Evolutionary conservation across 805 yeast species (phyloP), one percentile per base, ranked within the genome.

Genomic region (Jamesozyma lodderae): DNA sequence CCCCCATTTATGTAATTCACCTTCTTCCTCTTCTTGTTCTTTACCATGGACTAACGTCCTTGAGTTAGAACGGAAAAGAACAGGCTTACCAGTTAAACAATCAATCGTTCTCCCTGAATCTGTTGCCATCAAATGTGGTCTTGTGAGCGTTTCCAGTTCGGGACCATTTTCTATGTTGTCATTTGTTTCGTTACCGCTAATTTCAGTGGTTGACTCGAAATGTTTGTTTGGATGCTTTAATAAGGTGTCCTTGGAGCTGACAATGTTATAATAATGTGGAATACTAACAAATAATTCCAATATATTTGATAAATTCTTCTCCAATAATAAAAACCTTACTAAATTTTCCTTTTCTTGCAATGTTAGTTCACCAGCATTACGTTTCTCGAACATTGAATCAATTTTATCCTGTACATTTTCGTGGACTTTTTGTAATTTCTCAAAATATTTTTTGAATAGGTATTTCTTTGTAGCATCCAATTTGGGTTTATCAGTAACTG

Each of bases 1-100:
- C 16, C 94, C 94, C 77, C 85, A 77, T 61, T 81, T 77, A 57
- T 84, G 95, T 46, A 86, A 70, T 52, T 83, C 94, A 49, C 95
- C 96, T 64, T 87, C 96, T 55, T 87, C 96, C 42, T 77, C 78
- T 54, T 86, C 95, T 57, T 81, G 84, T 13, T 38, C 43, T 57
- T 77, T 80, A 9, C 87, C 83, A 49, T 81, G 79, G 3, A 63
- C 49, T 1, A 81, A 75, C 0, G 83, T 74, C 1, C 80, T 77
- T 0, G 85, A 77, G 13, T 73, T 63, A 4, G 79, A 74, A 49
- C 80, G 69, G 60, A 79, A 70, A 45, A 80, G 62, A 15, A 81
- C 77, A 2, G 90, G 86, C 46, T 77, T 67, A 36, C 92, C 92
- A 0, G 90, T 81, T 22, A 70, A 61, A 45, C 75, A 69, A 60